phyloP scores from a whole-genome alignment of 73 alveolate genomes.

The Paramecium sonneborni region DNA sequence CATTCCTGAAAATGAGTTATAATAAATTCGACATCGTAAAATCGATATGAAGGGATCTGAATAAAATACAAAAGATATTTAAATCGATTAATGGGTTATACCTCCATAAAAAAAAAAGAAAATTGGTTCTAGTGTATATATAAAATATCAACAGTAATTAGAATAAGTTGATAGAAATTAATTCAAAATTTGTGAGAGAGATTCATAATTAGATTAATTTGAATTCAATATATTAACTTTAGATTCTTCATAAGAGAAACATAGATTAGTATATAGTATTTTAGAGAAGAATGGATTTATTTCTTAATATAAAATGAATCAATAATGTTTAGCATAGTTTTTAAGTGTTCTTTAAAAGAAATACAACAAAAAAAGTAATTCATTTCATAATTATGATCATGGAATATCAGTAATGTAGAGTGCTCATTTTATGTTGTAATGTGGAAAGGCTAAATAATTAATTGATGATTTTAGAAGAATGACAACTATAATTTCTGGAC shows the following conservation, averaged over 20 bases:
- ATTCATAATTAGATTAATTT: constrained; percentile 50
- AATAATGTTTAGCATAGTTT: constrained; percentile 40
- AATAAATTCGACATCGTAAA: constrained; percentile 38
- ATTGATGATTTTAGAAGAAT: constrained; percentile 36
- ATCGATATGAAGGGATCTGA: background rate
- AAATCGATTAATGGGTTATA: background rate
- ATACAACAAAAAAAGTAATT: constrained; percentile 57
- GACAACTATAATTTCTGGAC: constrained; percentile 58
- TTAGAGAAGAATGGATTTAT: constrained; percentile 44
- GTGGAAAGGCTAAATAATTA: constrained; percentile 28
- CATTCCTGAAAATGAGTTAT: constrained; percentile 36
- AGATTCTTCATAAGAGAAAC: background rate
- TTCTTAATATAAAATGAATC: constrained; percentile 3
- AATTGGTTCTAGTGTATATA: background rate
- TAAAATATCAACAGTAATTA: background rate
- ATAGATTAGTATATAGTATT: constrained; percentile 54
- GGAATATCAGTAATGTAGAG: constrained; percentile 68
- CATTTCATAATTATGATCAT: constrained; percentile 66
- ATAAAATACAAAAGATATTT: background rate
- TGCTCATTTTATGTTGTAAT: constrained; percentile 26
- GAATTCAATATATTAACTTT: constrained; percentile 51
- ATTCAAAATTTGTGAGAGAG: background rate
- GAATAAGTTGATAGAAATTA: background rate
- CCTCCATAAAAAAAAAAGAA: constrained; percentile 18
- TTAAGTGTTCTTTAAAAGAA: constrained; percentile 37